Conservation (phyloP, 805 yeast genomes). For the Candida peoriensis region DNA sequence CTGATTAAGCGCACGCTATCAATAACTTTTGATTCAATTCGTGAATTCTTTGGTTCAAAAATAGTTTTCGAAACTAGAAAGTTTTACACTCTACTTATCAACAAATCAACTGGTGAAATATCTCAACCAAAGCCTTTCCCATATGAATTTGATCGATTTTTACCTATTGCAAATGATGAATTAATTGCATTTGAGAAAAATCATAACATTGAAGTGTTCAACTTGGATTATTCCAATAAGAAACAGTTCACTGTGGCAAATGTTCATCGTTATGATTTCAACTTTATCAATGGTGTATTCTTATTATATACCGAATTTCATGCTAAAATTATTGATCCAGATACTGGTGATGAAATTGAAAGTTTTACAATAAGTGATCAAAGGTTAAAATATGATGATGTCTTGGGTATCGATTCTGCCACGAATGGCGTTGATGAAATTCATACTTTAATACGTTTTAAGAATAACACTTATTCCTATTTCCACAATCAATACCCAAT, state of each 20-base stretch:
- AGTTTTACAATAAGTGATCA: slow-evolving; percentile 8
- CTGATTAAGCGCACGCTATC: slow-evolving; percentile 9
- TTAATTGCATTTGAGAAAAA: slow-evolving; percentile 18
- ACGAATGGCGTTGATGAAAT: slow-evolving; percentile 15
- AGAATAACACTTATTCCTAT: slow-evolving; percentile 9
- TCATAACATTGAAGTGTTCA: slow-evolving; percentile 17
- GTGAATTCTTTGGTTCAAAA: slow-evolving; percentile 20
- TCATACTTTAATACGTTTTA: slow-evolving; percentile 10
- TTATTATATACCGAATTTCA: slow-evolving; percentile 19
- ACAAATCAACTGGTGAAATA: slow-evolving; percentile 9
- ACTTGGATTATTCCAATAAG: slow-evolving; percentile 6
- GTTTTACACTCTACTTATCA: slow-evolving; percentile 8
- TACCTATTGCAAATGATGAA: slow-evolving; percentile 18
- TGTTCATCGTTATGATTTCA: slow-evolving; percentile 18
- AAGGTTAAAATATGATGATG: slow-evolving; percentile 8
- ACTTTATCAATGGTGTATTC: slow-evolving; percentile 14
- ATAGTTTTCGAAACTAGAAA: slow-evolving; percentile 12
- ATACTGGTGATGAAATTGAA: slow-evolving; percentile 20
- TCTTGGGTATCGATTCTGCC: slow-evolving; percentile 4
- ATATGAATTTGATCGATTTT: slow-evolving; percentile 3
- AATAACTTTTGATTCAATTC: slow-evolving; percentile 11
- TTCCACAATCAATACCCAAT: slow-evolving; percentile 7
- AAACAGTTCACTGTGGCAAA: slow-evolving; percentile 17
- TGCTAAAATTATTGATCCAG: slow-evolving; percentile 20
- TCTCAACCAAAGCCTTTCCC: slow-evolving; percentile 8